Evolutionary conservation across 2,329 filamentous ascomycete genomes (phyloP).

Genomic region (Sporothrix brunneoviolacea): DNA sequence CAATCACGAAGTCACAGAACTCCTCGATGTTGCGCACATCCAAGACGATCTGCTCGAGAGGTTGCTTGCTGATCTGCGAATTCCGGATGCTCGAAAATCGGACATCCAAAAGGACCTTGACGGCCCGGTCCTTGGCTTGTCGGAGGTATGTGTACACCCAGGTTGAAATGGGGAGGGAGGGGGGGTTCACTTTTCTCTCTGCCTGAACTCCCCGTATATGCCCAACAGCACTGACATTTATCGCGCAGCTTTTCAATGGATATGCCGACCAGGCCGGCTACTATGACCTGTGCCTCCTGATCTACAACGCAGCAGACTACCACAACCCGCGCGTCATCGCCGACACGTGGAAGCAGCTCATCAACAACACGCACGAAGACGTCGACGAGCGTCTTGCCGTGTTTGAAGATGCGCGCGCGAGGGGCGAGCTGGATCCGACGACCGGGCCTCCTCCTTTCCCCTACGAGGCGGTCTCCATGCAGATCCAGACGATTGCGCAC

Average conservation of each 20-base stretch:
- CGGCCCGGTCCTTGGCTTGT: conserved; percentile 69
- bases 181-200: no score
- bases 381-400: conserved; percentile 36
- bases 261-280: conserved; percentile 84
- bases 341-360: conserved; percentile 75
- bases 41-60: conserved; percentile 85
- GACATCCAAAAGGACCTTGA: conserved; percentile 65
- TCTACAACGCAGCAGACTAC: conserved; percentile 88
- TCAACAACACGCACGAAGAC: conserved; percentile 63
- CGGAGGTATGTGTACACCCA: conserved; percentile 67
- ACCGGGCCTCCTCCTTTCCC: conserved; percentile 44
- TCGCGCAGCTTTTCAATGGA: conserved; percentile 72
- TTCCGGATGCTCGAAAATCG: conserved; percentile 54
- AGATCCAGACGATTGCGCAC: conserved; percentile 58
- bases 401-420: conserved; percentile 32
- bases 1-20: conserved; percentile 74
- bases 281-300: conserved; percentile 86
- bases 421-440: conserved; percentile 12
- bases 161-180: no score
- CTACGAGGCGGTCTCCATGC: conserved; percentile 63
- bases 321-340: conserved; percentile 79
- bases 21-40: conserved; percentile 89
- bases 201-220: no score
- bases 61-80: conserved; percentile 64
- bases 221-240: conserved; percentile 19